A percentile compares a stretch with the other conserved stretches of the same genome.
Evolutionary conservation across 169 alveolate species (phyloP).

Genomic region (Amoebophrya sp.): DNA sequence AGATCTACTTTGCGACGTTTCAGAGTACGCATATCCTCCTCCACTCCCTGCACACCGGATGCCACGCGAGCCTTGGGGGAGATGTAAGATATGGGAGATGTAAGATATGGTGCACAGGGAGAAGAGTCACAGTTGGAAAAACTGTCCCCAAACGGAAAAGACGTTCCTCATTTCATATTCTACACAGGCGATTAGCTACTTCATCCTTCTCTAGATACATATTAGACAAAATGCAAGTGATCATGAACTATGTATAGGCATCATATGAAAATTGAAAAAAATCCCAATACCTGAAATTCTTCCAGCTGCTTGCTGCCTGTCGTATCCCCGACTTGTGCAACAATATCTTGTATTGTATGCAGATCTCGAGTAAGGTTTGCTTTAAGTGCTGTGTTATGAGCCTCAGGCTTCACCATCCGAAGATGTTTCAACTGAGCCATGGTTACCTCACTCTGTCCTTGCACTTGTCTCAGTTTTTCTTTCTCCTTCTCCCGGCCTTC

Average conservation of each 20-base stretch:
- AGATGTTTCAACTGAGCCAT: neutral
- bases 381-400: neutral
- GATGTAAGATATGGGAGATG: too few species aligned
- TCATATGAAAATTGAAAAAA: too few species aligned
- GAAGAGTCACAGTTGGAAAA: too few species aligned
- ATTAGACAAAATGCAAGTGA: too few species aligned
- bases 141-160: too few species aligned
- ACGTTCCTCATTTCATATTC: too few species aligned
- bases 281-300: too few species aligned
- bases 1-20: neutral
- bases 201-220: too few species aligned
- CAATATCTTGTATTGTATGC: neutral
- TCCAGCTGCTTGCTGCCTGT: too few species aligned
- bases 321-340: neutral
- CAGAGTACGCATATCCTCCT: neutral
- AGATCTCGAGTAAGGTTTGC: neutral
- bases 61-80: neutral
- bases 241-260: too few species aligned
- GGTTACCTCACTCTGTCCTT: neutral
- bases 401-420: conserved; percentile 9
- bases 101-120: too few species aligned
- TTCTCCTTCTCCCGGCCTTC: neutral
- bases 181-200: too few species aligned
- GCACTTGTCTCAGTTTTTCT: neutral
- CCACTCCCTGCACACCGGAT: neutral